phyloP scores from a whole-genome alignment of 768 basidiomycete species.

The Amanita pallidorosea region DNA sequence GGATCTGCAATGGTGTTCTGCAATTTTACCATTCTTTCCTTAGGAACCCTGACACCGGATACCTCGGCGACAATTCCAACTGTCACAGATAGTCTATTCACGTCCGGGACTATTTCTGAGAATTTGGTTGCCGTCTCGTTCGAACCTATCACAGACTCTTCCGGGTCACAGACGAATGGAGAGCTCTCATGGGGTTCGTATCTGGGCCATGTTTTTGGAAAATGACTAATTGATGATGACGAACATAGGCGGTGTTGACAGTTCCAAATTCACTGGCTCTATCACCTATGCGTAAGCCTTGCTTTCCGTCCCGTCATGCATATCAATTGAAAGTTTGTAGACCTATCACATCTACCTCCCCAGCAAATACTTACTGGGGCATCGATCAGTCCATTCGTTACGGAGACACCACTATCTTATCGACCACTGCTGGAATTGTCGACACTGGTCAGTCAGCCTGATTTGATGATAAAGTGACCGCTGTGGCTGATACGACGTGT shows the following conservation, averaged over 20 bases:
- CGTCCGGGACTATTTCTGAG: conserved; percentile 24
- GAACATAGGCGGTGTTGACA: conserved; percentile 30
- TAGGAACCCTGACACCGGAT: conserved; percentile 24
- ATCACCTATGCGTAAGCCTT: conserved; percentile 29
- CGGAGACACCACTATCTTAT: conserved; percentile 32
- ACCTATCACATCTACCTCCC: conserved; percentile 34
- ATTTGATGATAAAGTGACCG: no score
- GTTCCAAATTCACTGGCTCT: conserved; percentile 29
- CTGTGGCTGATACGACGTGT: not conserved
- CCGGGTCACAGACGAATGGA: conserved; percentile 32
- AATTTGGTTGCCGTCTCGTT: conserved; percentile 41
- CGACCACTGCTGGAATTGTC: conserved; percentile 43
- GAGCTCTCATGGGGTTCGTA: conserved; percentile 41
- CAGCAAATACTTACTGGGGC: conserved; percentile 46
- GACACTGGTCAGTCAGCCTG: conserved; percentile 32
- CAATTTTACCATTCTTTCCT: not conserved
- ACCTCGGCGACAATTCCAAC: conserved; percentile 30
- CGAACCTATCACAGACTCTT: conserved; percentile 28
- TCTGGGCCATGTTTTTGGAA: conserved; percentile 6
- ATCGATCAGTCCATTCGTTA: conserved; percentile 48
- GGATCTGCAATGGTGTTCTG: not conserved
- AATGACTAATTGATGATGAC: conserved; percentile 9
- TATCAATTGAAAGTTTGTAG: conserved; percentile 14
- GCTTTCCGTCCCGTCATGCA: not conserved
- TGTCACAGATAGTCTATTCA: conserved; percentile 44